phyloP scores from a whole-genome alignment of 805 yeast genomes.

The Saturnispora sekii region DNA sequence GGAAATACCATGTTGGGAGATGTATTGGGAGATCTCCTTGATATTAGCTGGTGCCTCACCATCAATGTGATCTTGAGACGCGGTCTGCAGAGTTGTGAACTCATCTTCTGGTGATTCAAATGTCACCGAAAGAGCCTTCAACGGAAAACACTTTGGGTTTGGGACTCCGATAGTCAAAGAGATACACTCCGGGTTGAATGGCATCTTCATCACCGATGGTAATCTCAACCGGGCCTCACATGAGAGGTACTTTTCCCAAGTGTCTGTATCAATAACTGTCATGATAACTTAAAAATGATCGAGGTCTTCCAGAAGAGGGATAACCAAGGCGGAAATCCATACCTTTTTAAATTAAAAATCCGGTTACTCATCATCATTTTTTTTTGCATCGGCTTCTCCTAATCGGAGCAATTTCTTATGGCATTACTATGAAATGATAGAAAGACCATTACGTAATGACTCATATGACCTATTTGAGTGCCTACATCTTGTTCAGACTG shows the following conservation, averaged over 20 bases:
- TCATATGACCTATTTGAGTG: too few species aligned
- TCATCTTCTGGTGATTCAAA: slow-evolving; percentile 33
- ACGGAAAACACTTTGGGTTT: slow-evolving; percentile 42
- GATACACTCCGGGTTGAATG: slow-evolving; percentile 27
- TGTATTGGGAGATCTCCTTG: slow-evolving; percentile 43
- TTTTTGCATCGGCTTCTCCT: too few species aligned
- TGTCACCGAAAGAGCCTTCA: slow-evolving; percentile 24
- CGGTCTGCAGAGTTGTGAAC: slow-evolving; percentile 28
- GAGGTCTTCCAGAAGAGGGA: too few species aligned
- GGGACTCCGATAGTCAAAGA: slow-evolving; percentile 53
- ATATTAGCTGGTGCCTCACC: slow-evolving; percentile 22
- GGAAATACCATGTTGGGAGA: slow-evolving; percentile 38
- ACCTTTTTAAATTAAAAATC: too few species aligned
- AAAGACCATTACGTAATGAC: too few species aligned
- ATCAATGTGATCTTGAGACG: slow-evolving; percentile 24
- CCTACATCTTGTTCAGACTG: too few species aligned
- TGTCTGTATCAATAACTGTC: too few species aligned
- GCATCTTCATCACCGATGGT: slow-evolving; percentile 23
- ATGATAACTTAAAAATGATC: too few species aligned
- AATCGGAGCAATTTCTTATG: too few species aligned
- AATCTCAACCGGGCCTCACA: slow-evolving; percentile 22
- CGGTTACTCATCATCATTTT: too few species aligned
- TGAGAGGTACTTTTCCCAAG: slow-evolving; percentile 19
- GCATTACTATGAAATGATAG: too few species aligned
- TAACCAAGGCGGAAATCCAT: too few species aligned